Evolutionary conservation across 352 stramenopile species (phyloP), one percentile per base, ranked within the genome.

Genomic region (Pythium oligandrum): DNA sequence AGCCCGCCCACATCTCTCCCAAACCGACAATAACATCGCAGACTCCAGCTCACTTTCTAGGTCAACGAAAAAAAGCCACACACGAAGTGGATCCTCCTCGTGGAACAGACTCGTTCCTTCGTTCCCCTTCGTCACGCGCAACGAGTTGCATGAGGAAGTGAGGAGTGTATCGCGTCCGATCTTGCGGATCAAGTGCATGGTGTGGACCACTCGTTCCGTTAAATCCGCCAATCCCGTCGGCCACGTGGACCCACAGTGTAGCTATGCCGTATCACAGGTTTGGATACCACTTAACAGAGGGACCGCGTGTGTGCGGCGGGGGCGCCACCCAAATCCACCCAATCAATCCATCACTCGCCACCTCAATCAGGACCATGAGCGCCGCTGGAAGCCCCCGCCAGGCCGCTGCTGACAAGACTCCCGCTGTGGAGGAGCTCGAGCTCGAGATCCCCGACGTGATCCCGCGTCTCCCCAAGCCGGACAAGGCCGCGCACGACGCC

Each of bases 401-500:
- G 53, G 47, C 60, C 53, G 45, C 52, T 30, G 40, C 45, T 32
- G 46, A 54, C 37, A 45, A 50, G 42, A 36, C 42, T 30, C 53
- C 54, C n/a, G 53, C 44, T 59, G 53, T 64, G 37, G 67, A 73
- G 53, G 53, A 70, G 47, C 59, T 61, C 44, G 75, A 81, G 37
- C 51, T 79, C 40, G 75, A 79, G 55, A 83, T 87, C 67, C 76
- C 81, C 6, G 77, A 88, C 53, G 81, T 90, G 40, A 89, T 92
- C 58, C 78, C 89, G 66, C 78, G 78, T 36, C 66, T 93, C 39
- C 73, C 78, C 47, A 94, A 94, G 77, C 83, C 83, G 0, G 83
- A 94, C 67, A 94, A 98, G 76, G 83, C 86, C 0, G 86, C 78
- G 17, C 89, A 98, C 64, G 91, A 98, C 34, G 74, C 76, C 9